phyloP scores from a whole-genome alignment of 2,329 filamentous ascomycete genomes.

The Mariannaea elegans region DNA sequence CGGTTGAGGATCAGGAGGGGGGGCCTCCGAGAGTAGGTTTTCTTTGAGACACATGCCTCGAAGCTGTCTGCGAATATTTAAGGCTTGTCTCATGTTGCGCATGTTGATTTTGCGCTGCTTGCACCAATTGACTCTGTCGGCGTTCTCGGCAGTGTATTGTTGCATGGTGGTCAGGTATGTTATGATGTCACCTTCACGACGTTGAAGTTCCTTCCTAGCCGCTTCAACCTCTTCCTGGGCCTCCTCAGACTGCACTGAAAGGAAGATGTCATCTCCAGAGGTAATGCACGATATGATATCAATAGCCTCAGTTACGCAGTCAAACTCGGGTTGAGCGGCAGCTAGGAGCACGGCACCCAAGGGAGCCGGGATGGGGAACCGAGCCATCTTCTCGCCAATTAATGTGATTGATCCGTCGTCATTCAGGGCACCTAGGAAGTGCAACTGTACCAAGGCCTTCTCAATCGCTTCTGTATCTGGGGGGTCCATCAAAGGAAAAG shows the following conservation, averaged over 20 bases:
- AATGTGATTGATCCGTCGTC: slow-evolving; percentile 78
- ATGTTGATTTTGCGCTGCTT: slow-evolving; percentile 63
- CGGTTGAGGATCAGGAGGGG: slow-evolving; percentile 62
- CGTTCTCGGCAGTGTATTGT: slow-evolving; percentile 65
- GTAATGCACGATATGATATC: slow-evolving; percentile 79
- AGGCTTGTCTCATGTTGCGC: slow-evolving; percentile 69
- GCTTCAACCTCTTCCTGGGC: slow-evolving; percentile 62
- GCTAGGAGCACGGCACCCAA: slow-evolving; percentile 86
- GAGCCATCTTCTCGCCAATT: slow-evolving; percentile 79
- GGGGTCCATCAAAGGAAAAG: slow-evolving; percentile 85
- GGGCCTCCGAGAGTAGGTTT: slow-evolving; percentile 56
- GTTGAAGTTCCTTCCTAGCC: slow-evolving; percentile 64
- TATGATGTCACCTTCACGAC: slow-evolving; percentile 71
- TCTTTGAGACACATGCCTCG: slow-evolving; percentile 64
- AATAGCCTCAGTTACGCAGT: slow-evolving; percentile 83
- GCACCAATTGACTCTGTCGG: slow-evolving; percentile 67
- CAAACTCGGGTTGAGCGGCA: slow-evolving; percentile 73
- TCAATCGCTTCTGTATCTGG: slow-evolving; percentile 82
- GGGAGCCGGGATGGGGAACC: slow-evolving; percentile 82
- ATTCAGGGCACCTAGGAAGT: slow-evolving; percentile 79
- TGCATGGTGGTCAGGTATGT: slow-evolving; percentile 72
- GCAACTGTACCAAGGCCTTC: slow-evolving; percentile 82
- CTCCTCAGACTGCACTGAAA: slow-evolving; percentile 67
- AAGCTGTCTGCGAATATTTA: slow-evolving; percentile 70
- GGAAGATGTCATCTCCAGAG: slow-evolving; percentile 69